A percentile compares a stretch with the other conserved stretches of the same genome.
These are phyloP conservation scores for Botrytis fragariae DNA, from an alignment of 2,329 filamentous ascomycete genomes.

Conservation along the genomic window DNA sequence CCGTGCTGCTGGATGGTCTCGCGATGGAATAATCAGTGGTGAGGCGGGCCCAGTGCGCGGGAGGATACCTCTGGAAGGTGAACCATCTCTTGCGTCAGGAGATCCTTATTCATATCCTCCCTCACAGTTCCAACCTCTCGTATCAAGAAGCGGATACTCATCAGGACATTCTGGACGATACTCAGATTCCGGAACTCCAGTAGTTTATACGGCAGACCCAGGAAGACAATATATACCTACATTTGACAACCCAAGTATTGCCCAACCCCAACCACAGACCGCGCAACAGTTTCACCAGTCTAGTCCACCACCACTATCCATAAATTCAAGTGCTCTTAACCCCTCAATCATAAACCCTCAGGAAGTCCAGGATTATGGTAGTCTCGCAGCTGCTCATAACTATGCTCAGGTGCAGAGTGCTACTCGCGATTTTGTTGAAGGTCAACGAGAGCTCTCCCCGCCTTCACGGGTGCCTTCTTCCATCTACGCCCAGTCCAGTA, in stretches of 20 bases:
- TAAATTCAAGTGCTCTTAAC: neutral
- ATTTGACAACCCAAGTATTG: neutral
- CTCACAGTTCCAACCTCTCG: neutral
- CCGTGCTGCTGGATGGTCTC: too few species aligned
- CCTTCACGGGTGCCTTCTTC: neutral
- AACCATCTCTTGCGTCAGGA: neutral
- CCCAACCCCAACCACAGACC: neutral
- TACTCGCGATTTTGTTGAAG: neutral
- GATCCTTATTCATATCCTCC: neutral
- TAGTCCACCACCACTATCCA: neutral
- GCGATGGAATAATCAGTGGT: too few species aligned
- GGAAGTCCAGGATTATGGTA: neutral
- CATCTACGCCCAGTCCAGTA: neutral
- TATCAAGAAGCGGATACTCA: neutral
- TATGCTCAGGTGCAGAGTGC: neutral
- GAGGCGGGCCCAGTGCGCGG: neutral
- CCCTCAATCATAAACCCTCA: neutral
- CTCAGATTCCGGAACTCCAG: too few species aligned
- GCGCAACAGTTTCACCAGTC: neutral
- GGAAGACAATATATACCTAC: too few species aligned
- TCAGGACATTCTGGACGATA: neutral
- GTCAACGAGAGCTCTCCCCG: neutral
- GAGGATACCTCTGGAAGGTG: neutral
- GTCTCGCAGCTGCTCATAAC: neutral
- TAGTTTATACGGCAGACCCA: too few species aligned